Base-by-base conservation (phyloP, 257 asterid genomes). In the Solanum chiquidenum region DNA sequence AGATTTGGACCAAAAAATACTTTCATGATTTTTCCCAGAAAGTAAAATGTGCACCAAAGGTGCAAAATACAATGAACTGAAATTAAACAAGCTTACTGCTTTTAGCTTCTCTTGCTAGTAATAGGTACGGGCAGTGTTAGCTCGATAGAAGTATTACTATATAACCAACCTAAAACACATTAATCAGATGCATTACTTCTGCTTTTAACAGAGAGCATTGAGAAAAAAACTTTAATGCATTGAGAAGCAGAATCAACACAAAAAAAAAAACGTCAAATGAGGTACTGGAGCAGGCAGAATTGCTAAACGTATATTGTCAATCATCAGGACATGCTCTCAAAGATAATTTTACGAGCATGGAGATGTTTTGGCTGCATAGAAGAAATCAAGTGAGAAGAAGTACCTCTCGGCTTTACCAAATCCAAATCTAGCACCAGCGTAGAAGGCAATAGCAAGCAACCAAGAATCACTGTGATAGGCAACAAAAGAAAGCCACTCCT, bases 401-500 rank as follows among this genome's bases (percentile, higher is more conserved):
- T 89, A 91, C 94, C 93, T 89, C 76, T 90, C 92, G 27, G 90
- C 89, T 87, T 90, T 91, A 79, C 90, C 91, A 73, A 91, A 90
- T 76, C 91, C 91, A 86, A 88, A 89, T 83, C 93, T 91, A 60
- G 92, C 86, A 82, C 92, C 93, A 40, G 86, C 88, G 87, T 87
- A 90, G 86, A 91, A 92, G 82, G 94, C 88, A 82, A 92, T 91
- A 49, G 91, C 83, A 80, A 91, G 90, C 86, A 91, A 86, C 94
- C 94, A 92, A 21, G 94, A 90, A 72, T 92, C 93, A 86, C 94
- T 89, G 85, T 92, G 94, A 49, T 86, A 89, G 60, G 93, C 91
- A 55, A 92, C 90, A 37, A 90, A 86, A 27, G 94, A 89, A 68
- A 92, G 49, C 94, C 93, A 92, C 46, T 92, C 93, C 58, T 92